Base-by-base conservation (phyloP, 805 yeast genomes). In the Metschnikowia shivogae region DNA sequence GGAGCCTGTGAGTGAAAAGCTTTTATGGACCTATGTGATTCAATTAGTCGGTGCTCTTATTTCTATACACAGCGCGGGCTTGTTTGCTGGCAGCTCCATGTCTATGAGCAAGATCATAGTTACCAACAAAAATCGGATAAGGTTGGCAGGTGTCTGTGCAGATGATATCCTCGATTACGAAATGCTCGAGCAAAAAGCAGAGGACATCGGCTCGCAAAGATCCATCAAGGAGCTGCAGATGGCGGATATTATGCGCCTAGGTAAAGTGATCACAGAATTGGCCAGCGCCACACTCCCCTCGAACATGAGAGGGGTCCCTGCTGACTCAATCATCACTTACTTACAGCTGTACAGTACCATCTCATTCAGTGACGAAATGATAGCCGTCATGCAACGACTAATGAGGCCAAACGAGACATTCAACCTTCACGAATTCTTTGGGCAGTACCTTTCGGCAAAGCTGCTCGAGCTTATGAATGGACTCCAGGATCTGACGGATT, bases 11-110 rank as follows among this genome's bases (percentile, higher is more conserved):
- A 80, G 84, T 0, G 89, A 84, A 58, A 77, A 79, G 7, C 59
- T 78, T 9, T 63, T 92, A 37, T 89, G 97, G 97, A 66, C 70
- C 29, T 87, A 89, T 55, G 63, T 86, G 42, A 74, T 82, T 13
- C 98, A 93, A 66, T 64, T 93, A 28, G 71, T 84, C 3, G 76
- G 78, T 54, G 97, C 90, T 0, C 58, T 88, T 20, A 64, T 72
- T n/a, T 72, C 77, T 5, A 74, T 84, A 11, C 97, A 92, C 67
- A 68, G 72, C 2, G 68, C 72, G n/a, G 79, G 78, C 0, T 66
- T 92, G 42, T 75, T 82, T 1, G 84, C 84, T 1, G 77, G 92
- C 41, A 51, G 64, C n/a, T 64, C 78, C 0, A 61, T 86, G 12
- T 79, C 84, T 45, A 73, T 83, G 52, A 76, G 81, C 29, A 87